These are phyloP conservation scores for Ambrosiella cleistominuta DNA, from an alignment of 2,329 filamentous ascomycete species.

Conservation along the genomic window DNA sequence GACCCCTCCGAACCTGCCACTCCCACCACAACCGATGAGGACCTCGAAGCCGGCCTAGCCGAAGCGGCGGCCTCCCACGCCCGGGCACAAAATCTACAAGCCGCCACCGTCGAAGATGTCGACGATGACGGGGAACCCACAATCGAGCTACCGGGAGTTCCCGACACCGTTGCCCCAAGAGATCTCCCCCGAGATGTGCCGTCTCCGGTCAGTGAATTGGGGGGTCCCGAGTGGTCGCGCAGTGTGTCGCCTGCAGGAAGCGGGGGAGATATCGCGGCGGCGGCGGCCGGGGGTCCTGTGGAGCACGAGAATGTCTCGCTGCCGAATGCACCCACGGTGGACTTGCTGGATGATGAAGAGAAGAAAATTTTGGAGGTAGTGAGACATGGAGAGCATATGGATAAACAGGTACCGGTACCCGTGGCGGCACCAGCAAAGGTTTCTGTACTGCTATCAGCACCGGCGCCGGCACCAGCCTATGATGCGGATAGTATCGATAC, in stretches of 20 bases:
- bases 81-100: not conserved
- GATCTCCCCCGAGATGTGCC: not conserved
- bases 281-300: no score
- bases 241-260: no score
- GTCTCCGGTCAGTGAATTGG: conserved; percentile 9
- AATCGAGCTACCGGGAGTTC: not conserved
- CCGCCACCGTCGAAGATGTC: conserved; percentile 6
- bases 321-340: not conserved
- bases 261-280: no score
- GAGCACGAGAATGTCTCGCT: not conserved
- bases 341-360: not conserved
- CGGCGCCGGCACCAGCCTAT: not conserved
- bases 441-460: not conserved
- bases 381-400: not conserved
- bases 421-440: not conserved
- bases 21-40: conserved; percentile 6
- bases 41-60: conserved; percentile 17
- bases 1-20: conserved; percentile 15
- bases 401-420: conserved; percentile 2
- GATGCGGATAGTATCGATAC: conserved; percentile 37
- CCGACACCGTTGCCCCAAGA: not conserved
- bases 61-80: conserved; percentile 16
- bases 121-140: not conserved
- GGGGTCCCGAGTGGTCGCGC: not conserved
- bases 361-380: not conserved